Evolutionary conservation across 108 stramenopile genomes (phyloP).

Genomic region (Skeletonema potamos): DNA sequence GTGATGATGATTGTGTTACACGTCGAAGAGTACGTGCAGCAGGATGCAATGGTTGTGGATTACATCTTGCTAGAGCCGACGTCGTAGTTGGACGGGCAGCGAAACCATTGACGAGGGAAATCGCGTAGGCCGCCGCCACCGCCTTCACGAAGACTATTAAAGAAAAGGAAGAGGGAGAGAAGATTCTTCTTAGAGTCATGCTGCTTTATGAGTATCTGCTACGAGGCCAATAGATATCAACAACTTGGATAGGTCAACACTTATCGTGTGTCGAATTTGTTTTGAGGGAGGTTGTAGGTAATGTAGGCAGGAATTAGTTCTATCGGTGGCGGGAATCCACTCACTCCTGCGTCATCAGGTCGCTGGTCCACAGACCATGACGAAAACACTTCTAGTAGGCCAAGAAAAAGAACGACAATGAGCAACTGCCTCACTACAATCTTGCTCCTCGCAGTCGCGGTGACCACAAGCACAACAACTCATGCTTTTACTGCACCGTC

Average conservation of each 20-base stretch:
- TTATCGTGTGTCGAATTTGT: too few relatives aligned
- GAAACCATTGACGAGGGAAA: background rate
- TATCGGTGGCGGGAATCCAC: too few relatives aligned
- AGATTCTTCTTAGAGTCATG: background rate
- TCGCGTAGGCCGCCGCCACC: background rate
- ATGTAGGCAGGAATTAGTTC: too few relatives aligned
- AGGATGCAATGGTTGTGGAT: background rate
- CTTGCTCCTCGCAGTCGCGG: background rate
- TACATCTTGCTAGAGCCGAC: background rate
- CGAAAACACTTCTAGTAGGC: background rate
- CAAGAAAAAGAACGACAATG: background rate
- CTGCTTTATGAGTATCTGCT: too few relatives aligned
- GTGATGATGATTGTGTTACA: background rate
- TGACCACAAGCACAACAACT: background rate
- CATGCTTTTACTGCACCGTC: slow-evolving; percentile 7
- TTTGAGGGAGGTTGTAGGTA: too few relatives aligned
- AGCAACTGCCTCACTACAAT: background rate
- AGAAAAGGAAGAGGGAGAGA: too few relatives aligned
- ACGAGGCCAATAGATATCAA: too few relatives aligned
- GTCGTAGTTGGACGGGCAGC: background rate
- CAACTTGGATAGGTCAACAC: too few relatives aligned
- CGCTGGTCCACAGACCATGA: background rate
- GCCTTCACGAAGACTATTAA: background rate
- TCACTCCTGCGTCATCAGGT: background rate
- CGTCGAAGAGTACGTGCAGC: background rate